Conservation (phyloP, 2,329 filamentous ascomycete genomes). For the Pseudogymnoascus pannorum region DNA sequence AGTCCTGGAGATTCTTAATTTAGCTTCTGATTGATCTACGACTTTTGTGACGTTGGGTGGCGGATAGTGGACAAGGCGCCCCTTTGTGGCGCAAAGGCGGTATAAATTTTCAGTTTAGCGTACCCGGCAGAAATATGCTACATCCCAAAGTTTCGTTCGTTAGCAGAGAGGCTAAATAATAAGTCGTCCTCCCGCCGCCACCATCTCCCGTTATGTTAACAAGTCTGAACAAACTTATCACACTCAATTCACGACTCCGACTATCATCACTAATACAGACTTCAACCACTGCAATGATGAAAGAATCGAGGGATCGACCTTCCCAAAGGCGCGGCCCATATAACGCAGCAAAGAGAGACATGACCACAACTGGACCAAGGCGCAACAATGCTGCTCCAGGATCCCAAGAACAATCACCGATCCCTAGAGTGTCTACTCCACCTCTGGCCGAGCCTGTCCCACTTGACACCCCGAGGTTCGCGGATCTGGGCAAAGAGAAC, state of each 20-base stretch:
- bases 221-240: conserved; percentile 1
- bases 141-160: conserved; percentile 4
- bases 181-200: conserved; percentile 6
- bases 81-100: not conserved
- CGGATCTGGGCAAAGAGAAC: conserved; percentile 36
- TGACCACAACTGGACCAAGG: conserved; percentile 7
- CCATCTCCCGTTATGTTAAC: conserved; percentile 1
- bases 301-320: conserved; percentile 6
- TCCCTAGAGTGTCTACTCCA: conserved; percentile 27
- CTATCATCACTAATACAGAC: not conserved
- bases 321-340: conserved; percentile 1
- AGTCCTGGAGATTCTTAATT: not conserved
- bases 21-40: not conserved
- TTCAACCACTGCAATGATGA: conserved; percentile 9
- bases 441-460: conserved; percentile 34
- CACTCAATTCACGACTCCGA: not conserved
- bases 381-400: conserved; percentile 6
- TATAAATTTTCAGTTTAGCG: not conserved
- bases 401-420: not conserved
- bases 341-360: not conserved
- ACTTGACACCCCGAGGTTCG: conserved; percentile 39
- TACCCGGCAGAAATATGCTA: not conserved
- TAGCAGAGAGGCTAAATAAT: conserved; percentile 1
- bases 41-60: not conserved
- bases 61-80: too few species aligned